Conservation (phyloP, 83 land plant species). For the Picea engelmannii region DNA sequence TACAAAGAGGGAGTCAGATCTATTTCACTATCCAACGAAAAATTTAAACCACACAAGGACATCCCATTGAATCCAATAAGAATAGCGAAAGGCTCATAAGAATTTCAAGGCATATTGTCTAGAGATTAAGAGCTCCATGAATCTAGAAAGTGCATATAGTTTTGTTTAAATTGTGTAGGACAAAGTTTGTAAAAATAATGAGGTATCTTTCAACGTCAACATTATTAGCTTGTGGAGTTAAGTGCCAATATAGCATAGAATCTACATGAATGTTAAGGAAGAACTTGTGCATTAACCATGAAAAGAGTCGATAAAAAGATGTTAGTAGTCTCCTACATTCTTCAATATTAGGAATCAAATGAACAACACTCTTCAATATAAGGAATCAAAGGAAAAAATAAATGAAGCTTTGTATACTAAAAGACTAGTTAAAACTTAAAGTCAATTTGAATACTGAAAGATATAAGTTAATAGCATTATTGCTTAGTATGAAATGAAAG, state of each 20-base stretch:
- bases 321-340: background rate
- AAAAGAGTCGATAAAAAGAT: background rate
- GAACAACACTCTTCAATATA: constrained; percentile 1
- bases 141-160: too few relatives aligned
- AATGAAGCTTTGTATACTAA: background rate
- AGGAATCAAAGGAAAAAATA: background rate
- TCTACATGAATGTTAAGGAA: background rate
- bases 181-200: background rate
- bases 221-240: background rate
- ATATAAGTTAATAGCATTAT: background rate
- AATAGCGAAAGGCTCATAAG: background rate
- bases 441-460: background rate
- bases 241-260: background rate
- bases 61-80: background rate
- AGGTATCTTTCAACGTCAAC: too few relatives aligned
- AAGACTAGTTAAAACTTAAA: background rate
- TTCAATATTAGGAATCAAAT: background rate
- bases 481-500: too few relatives aligned
- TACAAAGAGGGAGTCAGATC: background rate
- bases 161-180: too few relatives aligned
- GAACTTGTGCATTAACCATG: background rate
- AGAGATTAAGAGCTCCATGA: too few relatives aligned
- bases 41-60: constrained; percentile 9
- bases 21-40: too few relatives aligned
- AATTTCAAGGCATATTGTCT: too few relatives aligned